Evolutionary conservation across 1,284 basidiomycete genomes (phyloP).

Genomic region (Ganoderma meredithae): DNA sequence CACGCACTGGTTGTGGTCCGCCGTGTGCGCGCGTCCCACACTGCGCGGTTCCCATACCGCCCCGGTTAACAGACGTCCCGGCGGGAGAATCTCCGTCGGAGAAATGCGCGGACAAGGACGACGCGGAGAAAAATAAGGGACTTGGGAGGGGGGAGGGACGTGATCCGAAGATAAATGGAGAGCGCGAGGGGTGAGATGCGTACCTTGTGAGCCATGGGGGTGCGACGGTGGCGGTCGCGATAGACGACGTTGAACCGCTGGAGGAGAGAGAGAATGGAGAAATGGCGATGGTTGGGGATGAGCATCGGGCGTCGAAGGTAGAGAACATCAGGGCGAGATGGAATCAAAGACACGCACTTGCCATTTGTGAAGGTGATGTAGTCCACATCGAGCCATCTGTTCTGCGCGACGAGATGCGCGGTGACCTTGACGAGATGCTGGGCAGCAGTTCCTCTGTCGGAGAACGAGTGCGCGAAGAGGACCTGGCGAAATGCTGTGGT

Average conservation of each 20-base stretch:
- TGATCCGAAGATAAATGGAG: background rate
- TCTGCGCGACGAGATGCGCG: conserved; percentile 25
- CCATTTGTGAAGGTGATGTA: conserved; percentile 37
- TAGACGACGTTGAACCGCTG: conserved; percentile 14
- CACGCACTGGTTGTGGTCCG: background rate
- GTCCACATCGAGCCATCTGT: conserved; percentile 41
- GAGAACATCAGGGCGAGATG: background rate
- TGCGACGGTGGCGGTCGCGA: conserved; percentile 21
- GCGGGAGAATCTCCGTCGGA: conserved; percentile 5
- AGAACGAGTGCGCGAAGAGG: conserved; percentile 36
- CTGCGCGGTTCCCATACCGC: background rate
- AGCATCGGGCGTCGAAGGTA: conserved; percentile 7
- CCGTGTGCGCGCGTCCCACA: background rate
- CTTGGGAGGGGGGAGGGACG: background rate
- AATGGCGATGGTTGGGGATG: background rate
- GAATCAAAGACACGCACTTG: conserved; percentile 26
- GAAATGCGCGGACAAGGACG: background rate
- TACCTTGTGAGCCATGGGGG: conserved; percentile 31
- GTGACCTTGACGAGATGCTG: conserved; percentile 35
- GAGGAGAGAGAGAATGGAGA: background rate
- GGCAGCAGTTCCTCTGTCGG: conserved; percentile 12
- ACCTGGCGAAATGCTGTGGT: conserved; percentile 35
- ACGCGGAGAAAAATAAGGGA: background rate
- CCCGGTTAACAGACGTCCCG: background rate
- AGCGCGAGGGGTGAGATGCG: background rate